Evolutionary conservation across 2,329 filamentous ascomycete species (phyloP), one percentile per base, ranked within the genome.

Genomic region (Akanthomyces dipterigenus): DNA sequence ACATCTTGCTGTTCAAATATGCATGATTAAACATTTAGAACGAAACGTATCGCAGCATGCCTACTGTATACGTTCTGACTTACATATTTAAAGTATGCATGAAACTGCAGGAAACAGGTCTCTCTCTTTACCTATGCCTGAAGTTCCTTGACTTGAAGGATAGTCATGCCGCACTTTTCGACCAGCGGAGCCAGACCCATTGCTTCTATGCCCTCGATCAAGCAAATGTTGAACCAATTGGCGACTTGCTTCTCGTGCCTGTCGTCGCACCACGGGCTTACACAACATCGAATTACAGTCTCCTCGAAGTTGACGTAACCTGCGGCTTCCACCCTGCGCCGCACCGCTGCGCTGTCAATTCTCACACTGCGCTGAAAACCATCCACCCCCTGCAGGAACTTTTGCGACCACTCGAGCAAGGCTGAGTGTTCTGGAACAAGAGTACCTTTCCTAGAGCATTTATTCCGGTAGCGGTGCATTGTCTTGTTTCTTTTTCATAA

Each of bases 301-400:
- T 93, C 87, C 64, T 84, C 82, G 66, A 97, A 86, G 63, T 96
- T 88, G 38, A 87, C 85, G 70, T 96, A 96, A 14, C 93, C 93
- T 54, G 87, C 83, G 6, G 81, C 76, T 65, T 86, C 80, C 58
- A 97, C 79, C 66, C 84, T 79, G 64, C 78, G 76, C 65, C 78
- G 80, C 53, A 82, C 92, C 64, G 76, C 70, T 4, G 66, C 55
- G 7, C 75, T 70, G 64, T 80, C 77, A 64, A 84, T 75, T 62
- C 87, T 87, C 60, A 96, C 81, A 34, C 88, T 86, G 54, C 85
- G 85, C 54, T 84, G 82, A 45, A 83, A 81, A 42, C 79, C 78
- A 51, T 85, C 80, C 66, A 91, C 93, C 43, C 89, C 88, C 61
- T 84, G 80, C 51, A 85, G 79, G 61, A 96, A 77, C 62, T 84